Conservation (phyloP, 345 rosid genomes). For the Ceriops decandra region DNA sequence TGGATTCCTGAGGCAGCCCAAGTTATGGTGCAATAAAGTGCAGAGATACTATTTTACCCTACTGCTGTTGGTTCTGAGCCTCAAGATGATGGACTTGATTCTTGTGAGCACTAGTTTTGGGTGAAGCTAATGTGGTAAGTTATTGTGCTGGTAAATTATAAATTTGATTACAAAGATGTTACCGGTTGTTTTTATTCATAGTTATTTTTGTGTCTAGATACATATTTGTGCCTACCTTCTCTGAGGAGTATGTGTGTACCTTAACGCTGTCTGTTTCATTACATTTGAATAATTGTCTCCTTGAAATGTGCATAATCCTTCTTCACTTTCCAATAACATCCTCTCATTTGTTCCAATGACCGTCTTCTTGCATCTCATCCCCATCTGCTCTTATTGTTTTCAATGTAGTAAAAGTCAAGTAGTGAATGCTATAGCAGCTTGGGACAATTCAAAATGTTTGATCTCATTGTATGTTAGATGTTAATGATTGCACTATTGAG, state of each 20-base stretch:
- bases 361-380: no score
- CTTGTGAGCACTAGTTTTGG: constrained; percentile 73
- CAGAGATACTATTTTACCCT: constrained; percentile 85
- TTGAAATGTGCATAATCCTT: neutral
- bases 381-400: neutral
- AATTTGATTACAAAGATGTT: neutral
- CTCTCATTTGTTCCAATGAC: no score
- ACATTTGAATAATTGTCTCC: neutral
- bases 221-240: neutral
- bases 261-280: constrained; percentile 1
- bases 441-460: neutral
- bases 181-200: neutral
- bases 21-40: constrained; percentile 85
- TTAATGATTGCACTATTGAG: neutral
- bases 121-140: constrained; percentile 84
- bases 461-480: no score
- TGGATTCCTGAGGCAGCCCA: constrained; percentile 97
- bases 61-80: constrained; percentile 97
- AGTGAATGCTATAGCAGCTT: neutral
- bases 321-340: no score
- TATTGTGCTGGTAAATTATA: constrained; percentile 2
- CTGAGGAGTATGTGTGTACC: neutral
- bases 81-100: constrained; percentile 88
- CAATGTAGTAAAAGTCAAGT: neutral
- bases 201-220: neutral